Evolutionary conservation across 768 basidiomycete genomes (phyloP).

Genomic region (Suillus ampliporus): DNA sequence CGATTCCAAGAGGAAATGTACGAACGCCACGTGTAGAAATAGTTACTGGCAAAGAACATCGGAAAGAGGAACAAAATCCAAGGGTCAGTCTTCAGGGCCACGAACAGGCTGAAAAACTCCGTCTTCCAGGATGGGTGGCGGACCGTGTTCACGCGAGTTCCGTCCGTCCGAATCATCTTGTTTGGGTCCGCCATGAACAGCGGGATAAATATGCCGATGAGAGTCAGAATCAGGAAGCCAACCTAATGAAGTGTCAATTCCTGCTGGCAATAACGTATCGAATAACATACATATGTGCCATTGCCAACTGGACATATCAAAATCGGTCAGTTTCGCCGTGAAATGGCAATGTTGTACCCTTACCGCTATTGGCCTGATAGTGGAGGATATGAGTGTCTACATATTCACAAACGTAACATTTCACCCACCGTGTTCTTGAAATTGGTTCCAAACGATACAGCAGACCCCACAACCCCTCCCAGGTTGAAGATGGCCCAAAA

Average conservation of each 20-base stretch:
- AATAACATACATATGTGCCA: slow-evolving; percentile 68
- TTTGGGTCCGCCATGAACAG: slow-evolving; percentile 72
- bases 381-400: neutral
- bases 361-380: slow-evolving; percentile 37
- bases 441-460: slow-evolving; percentile 77
- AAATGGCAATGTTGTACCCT: neutral
- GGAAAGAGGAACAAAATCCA: slow-evolving; percentile 80
- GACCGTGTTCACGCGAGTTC: slow-evolving; percentile 62
- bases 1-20: slow-evolving; percentile 13
- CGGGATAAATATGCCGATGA: slow-evolving; percentile 68
- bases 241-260: slow-evolving; percentile 50
- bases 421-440: slow-evolving; percentile 60
- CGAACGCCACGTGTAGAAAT: slow-evolving; percentile 87
- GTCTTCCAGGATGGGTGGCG: slow-evolving; percentile 78
- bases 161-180: slow-evolving; percentile 78
- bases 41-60: slow-evolving; percentile 85
- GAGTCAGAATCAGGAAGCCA: slow-evolving; percentile 73
- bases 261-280: slow-evolving; percentile 2
- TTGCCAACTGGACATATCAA: slow-evolving; percentile 56
- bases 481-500: slow-evolving; percentile 81
- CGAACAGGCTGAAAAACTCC: slow-evolving; percentile 71
- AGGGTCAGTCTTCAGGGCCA: slow-evolving; percentile 72
- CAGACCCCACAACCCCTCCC: slow-evolving; percentile 78
- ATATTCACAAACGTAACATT: neutral
- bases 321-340: neutral